Evolutionary conservation across 1,284 basidiomycete genomes (phyloP), one percentile per base, ranked within the genome.

Genomic region (Ceratobasidium sp.): DNA sequence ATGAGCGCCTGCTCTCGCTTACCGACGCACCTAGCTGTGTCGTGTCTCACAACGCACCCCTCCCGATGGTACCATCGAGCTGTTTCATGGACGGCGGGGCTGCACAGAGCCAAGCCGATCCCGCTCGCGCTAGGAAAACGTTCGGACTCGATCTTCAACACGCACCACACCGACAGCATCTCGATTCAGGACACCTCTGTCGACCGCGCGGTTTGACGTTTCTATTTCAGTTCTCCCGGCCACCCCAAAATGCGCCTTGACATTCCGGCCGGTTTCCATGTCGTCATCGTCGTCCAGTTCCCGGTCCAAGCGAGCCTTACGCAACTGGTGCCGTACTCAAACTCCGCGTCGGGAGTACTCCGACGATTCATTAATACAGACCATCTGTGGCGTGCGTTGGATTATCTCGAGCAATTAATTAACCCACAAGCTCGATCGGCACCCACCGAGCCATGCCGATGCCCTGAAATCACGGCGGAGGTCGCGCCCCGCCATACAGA

Each of bases 1-100:
- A 56, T 36, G 53, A 33, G 53, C 53, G 53, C 18, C 44, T 46
- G 44, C 44, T 46, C 53, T 56, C 53, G 53, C 53, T 56, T 56
- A 56, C 53, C 14, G 23, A 56, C 53, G 30, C 23, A 56, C 53
- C 53, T 56, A n/a, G 53, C 53, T 56, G 30, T 56, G 53, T n/a
- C 30, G 12, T 25, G 23, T 28, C 51, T 14, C 21, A n/a, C 12
- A 53, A 33, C 16, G 30, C 53, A 28, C 30, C 23, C 30, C n/a
- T 28, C 21, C 23, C 28, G 21, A 23, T 28, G 6, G 6, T 6
- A 11, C 23, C 30, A 36, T 33, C 30, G 16, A 14, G 25, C 25
- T 1, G 51, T 56, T 56, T 56, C 53, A 56, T 56, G 30, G 16
- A 18, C 12, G 36, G 18, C 18, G 23, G 46, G 30, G 9, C 36